Evolutionary conservation across 2,329 filamentous ascomycete genomes (phyloP).

Genomic region (Colletotrichum karsti): DNA sequence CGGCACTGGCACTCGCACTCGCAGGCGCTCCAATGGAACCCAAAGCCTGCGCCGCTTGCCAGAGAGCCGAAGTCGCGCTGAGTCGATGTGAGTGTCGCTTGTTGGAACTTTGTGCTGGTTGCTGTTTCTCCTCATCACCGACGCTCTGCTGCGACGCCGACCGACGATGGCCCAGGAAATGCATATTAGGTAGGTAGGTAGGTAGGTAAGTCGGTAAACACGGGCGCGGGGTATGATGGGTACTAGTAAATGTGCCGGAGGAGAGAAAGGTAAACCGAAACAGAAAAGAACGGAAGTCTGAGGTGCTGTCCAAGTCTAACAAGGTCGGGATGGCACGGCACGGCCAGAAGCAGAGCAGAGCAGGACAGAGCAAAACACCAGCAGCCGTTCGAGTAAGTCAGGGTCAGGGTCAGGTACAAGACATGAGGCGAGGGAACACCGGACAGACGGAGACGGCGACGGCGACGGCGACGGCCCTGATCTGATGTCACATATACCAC

Average conservation of each 20-base stretch:
- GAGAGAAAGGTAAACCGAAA: too few relatives aligned
- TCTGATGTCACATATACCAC: not conserved
- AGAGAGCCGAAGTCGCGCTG: slow-evolving; percentile 26
- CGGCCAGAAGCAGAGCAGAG: not conserved
- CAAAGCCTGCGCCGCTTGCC: slow-evolving; percentile 22
- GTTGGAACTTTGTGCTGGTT: slow-evolving; percentile 6
- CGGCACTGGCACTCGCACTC: slow-evolving; percentile 8
- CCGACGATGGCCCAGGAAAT: slow-evolving; percentile 26
- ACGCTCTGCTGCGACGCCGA: slow-evolving; percentile 23
- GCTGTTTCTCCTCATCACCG: slow-evolving; percentile 21
- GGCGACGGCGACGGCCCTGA: too few relatives aligned
- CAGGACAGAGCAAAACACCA: not conserved
- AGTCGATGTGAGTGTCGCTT: not conserved
- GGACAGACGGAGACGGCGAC: too few relatives aligned
- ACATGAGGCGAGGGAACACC: not conserved
- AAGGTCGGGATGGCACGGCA: not conserved
- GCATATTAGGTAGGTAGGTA: slow-evolving; percentile 2
- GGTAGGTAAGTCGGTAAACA: not conserved
- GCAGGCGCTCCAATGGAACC: slow-evolving; percentile 23
- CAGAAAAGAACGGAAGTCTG: not conserved
- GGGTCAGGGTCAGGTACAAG: not conserved
- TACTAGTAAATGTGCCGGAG: not conserved
- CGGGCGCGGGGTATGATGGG: not conserved
- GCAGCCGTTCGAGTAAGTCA: not conserved
- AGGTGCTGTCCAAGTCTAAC: not conserved